Evolutionary conservation across 1,284 basidiomycete species (phyloP).

Genomic region (Trametes polyzona): DNA sequence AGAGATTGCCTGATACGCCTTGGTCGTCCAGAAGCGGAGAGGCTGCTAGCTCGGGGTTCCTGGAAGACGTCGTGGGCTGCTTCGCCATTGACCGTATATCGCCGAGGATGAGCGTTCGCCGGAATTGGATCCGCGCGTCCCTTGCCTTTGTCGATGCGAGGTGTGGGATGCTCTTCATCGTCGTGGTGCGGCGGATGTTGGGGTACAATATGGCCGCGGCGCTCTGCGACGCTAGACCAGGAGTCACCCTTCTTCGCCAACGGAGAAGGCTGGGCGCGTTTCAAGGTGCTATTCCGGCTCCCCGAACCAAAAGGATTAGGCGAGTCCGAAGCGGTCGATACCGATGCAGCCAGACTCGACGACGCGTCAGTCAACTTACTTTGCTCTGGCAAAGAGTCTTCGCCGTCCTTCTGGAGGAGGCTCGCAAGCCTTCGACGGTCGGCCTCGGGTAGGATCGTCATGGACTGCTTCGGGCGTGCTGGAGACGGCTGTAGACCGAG

Average conservation of each 20-base stretch:
- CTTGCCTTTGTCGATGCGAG: slow-evolving; percentile 10
- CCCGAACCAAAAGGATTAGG: too few relatives aligned
- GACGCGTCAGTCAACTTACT: neutral
- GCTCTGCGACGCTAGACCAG: too few relatives aligned
- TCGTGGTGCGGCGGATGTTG: too few relatives aligned
- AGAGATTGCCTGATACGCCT: slow-evolving; percentile 7
- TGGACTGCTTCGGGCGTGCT: neutral
- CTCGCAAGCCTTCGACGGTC: neutral
- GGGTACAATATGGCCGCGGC: too few relatives aligned
- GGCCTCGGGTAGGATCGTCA: neutral
- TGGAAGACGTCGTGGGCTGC: slow-evolving; percentile 1
- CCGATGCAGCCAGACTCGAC: too few relatives aligned
- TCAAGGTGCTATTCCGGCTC: too few relatives aligned
- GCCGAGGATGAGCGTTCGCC: neutral
- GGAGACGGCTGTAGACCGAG: neutral
- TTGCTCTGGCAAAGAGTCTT: slow-evolving; percentile 1
- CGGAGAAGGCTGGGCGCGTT: too few relatives aligned
- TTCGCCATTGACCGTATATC: slow-evolving; percentile 5
- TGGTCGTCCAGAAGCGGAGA: neutral
- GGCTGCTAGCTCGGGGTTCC: neutral
- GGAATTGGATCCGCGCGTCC: neutral
- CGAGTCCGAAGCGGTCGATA: too few relatives aligned
- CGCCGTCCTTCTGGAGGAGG: slow-evolving; percentile 1
- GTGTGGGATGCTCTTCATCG: too few relatives aligned
- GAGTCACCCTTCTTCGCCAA: too few relatives aligned